Evolutionary conservation across 2,329 filamentous ascomycete species (phyloP), one percentile per base, ranked within the genome.

Genomic region (Xylariales sp.): DNA sequence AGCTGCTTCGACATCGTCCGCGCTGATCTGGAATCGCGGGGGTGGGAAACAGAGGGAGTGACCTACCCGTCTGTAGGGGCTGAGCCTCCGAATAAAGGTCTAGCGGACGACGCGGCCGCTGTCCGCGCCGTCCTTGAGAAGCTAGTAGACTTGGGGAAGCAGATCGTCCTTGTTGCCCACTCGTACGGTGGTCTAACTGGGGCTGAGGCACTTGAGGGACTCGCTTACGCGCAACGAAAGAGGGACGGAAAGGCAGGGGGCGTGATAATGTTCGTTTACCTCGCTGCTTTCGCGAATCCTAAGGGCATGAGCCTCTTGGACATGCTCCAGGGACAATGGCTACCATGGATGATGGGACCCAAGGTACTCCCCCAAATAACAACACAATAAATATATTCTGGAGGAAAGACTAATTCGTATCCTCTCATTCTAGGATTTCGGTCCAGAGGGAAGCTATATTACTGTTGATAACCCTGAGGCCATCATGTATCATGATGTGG

Each of bases 101-200:
- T 42, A 5, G 36, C 33, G n/a, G 40, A 38, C 7, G 66, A 70
- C 37, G 53, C 57, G 6, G 41, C 48, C 1, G 54, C 52, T 3
- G 52, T 66, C 11, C 53, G 57, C n/a, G 15, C 30, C 0, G 42
- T 45, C 0, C 25, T 65, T 21, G 36, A 49, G 12, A 37, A 40
- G 11, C 53, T 68, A 12, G 47, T 54, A 5, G 56, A 60, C 15
- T 40, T 49, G 4, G 60, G 60, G 13, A 63, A 64, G 31, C 54
- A 69, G 19, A 57, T 72, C 12, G 46, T 70, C 1, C 56, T 71
- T 3, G 46, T 65, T 5, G 54, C 59, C 5, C 67, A 72, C 43
- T 69, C 62, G 3, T 70, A 67, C 51, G 60, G 62, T n/a, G 67
- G 67, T 12, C 50, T 66, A 1, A 52, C 67, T 2, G 60, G 56